Evolutionary conservation across 371 early-diverging fungal species (phyloP), one percentile per base, ranked within the genome.

Genomic region (Mortierella sp.): DNA sequence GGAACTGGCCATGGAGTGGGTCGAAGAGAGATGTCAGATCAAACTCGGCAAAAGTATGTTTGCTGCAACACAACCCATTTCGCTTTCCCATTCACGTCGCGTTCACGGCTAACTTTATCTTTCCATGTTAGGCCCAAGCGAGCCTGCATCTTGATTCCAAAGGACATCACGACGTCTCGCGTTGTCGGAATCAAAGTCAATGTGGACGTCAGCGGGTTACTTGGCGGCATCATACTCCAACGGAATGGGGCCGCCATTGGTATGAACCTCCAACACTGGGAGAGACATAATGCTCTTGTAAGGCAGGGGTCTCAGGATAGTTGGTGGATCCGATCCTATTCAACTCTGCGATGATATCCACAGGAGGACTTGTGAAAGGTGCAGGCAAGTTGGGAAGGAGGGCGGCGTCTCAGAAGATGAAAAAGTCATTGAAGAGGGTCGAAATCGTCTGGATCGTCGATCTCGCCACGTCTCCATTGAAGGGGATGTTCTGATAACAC

Each of bases 241-340:
- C 2, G 68, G 68, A 0, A 57, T 22, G 1, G 50, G 17, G 24
- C 34, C 19, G n/a, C n/a, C 19, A 8, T 31, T 10, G 14, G 60
- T 57, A 52, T 56, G 61, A 5, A 61, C 47, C 47, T 68, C 62
- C 24, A 60, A 8, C 5, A 61, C 40, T 13, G 68, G 45, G n/a
- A 63, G 28, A 4, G 41, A 16, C 13, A 54, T 57, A 28, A 44
- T 40, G 0, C 57, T 53, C 19, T 27, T 45, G 55, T 74, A 74
- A 0, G 57, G 64, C 43, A 74, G 37, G 8, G n/a, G 24, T 0
- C n/a, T 27, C 60, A 54, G 57, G 56, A 46, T 53, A 77, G 59
- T 64, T 77, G 22, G 60, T 77, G 12, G 40, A 27, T 3, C 67
- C 61, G 21, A 77, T 71, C 48, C 61, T 64, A n/a, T 46, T 27